Evolutionary conservation across 768 basidiomycete species (phyloP).

Genomic region (Termitomyces eurrhizus): DNA sequence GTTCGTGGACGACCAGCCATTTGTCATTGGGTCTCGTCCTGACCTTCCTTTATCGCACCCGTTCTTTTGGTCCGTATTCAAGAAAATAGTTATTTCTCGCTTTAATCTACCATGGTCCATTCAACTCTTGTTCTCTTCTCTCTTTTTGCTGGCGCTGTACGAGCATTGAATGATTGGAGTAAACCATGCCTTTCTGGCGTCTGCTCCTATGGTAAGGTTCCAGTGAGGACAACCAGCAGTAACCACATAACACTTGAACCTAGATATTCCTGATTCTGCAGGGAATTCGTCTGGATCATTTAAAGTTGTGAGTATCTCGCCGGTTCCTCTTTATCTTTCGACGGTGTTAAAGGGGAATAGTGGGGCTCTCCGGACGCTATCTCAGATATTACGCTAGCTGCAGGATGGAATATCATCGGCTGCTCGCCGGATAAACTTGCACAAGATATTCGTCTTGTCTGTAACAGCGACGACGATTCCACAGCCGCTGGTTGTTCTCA

Average conservation of each 20-base stretch:
- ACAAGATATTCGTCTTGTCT: conserved; percentile 49
- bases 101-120: conserved; percentile 7
- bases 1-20: neutral
- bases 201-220: conserved; percentile 33
- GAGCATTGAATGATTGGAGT: conserved; percentile 40
- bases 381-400: conserved; percentile 42
- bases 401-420: conserved; percentile 48
- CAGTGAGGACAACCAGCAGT: neutral
- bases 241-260: neutral
- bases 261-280: conserved; percentile 28
- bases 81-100: neutral
- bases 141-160: conserved; percentile 13
- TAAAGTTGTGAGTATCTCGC: conserved; percentile 29
- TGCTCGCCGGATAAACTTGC: conserved; percentile 35
- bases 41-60: conserved; percentile 10
- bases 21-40: conserved; percentile 5
- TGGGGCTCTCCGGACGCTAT: conserved; percentile 35
- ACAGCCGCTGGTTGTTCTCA: conserved; percentile 32
- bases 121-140: conserved; percentile 8
- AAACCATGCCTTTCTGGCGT: conserved; percentile 34
- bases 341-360: conserved; percentile 17
- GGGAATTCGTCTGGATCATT: conserved; percentile 34
- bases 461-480: conserved; percentile 27
- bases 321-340: neutral
- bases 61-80: conserved; percentile 9